A percentile compares a stretch with the other conserved stretches of the same genome.
phyloP scores from a whole-genome alignment of 345 rosid species.

The Salix brachista region DNA sequence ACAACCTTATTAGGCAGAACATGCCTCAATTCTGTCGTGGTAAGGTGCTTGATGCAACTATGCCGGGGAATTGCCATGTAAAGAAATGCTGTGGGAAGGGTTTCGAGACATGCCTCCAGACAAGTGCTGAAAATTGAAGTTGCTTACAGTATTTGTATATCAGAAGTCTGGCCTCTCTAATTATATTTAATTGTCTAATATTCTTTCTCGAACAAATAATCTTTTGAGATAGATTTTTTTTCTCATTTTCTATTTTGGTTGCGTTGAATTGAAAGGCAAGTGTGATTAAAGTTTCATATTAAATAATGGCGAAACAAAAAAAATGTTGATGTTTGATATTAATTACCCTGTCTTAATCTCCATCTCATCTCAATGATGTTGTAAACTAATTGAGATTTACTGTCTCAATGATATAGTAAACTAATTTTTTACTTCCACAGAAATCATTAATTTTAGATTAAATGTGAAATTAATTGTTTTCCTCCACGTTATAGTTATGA shows the following conservation, averaged over 20 bases:
- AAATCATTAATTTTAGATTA: no score
- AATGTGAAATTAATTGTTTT: no score
- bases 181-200: neutral
- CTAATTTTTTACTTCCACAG: no score
- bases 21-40: neutral
- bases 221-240: neutral
- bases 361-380: no score
- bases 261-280: neutral
- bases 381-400: no score
- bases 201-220: neutral
- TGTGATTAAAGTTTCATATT: neutral
- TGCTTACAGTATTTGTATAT: neutral
- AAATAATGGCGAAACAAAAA: neutral
- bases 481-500: no score
- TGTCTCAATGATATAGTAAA: no score
- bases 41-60: constrained; percentile 8
- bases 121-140: neutral
- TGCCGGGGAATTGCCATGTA: constrained; percentile 10
- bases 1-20: constrained; percentile 17
- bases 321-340: no score
- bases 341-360: no score
- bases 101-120: neutral
- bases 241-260: neutral
- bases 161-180: neutral
- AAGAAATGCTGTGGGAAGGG: neutral